Conservation (phyloP, 345 rosid genomes). For the Hibiscus syriacus region DNA sequence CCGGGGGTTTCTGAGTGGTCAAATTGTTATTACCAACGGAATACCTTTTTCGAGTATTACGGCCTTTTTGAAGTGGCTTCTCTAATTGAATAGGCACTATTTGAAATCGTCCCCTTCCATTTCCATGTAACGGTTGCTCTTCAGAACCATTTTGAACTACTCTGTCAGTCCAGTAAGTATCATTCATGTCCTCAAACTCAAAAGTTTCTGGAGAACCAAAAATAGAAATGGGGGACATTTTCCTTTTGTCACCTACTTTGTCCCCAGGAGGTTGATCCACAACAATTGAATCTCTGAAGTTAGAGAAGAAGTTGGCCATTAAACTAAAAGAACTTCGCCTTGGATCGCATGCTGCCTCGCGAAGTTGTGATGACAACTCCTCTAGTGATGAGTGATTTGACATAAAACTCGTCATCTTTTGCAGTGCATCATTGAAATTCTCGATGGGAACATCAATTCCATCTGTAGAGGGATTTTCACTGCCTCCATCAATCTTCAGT, state of each 20-base stretch:
- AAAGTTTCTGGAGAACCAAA: slow-evolving; percentile 60
- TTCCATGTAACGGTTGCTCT: slow-evolving; percentile 51
- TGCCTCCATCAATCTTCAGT: slow-evolving; percentile 26
- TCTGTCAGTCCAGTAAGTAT: slow-evolving; percentile 93
- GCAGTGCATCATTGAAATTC: slow-evolving; percentile 31
- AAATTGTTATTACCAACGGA: slow-evolving; percentile 35
- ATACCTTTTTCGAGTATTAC: slow-evolving; percentile 52
- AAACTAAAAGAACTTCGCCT: slow-evolving; percentile 36
- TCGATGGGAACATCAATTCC: slow-evolving; percentile 29
- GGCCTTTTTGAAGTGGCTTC: slow-evolving; percentile 46
- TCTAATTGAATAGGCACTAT: slow-evolving; percentile 44
- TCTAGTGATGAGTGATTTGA: slow-evolving; percentile 51
- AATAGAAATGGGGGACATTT: slow-evolving; percentile 28
- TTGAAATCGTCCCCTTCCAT: slow-evolving; percentile 34
- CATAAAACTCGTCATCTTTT: slow-evolving; percentile 19
- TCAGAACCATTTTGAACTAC: slow-evolving; percentile 81
- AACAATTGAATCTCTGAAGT: slow-evolving; percentile 59
- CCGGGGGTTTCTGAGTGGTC: slow-evolving; percentile 36
- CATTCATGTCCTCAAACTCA: slow-evolving; percentile 88
- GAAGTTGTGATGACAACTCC: slow-evolving; percentile 61
- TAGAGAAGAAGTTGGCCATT: slow-evolving; percentile 59
- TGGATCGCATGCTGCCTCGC: slow-evolving; percentile 61
- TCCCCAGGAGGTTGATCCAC: slow-evolving; percentile 31
- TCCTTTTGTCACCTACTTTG: slow-evolving; percentile 39
- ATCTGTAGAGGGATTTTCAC: slow-evolving; percentile 26